phyloP scores from a whole-genome alignment of 768 basidiomycete genomes.

The Clitopilus hobsonii region DNA sequence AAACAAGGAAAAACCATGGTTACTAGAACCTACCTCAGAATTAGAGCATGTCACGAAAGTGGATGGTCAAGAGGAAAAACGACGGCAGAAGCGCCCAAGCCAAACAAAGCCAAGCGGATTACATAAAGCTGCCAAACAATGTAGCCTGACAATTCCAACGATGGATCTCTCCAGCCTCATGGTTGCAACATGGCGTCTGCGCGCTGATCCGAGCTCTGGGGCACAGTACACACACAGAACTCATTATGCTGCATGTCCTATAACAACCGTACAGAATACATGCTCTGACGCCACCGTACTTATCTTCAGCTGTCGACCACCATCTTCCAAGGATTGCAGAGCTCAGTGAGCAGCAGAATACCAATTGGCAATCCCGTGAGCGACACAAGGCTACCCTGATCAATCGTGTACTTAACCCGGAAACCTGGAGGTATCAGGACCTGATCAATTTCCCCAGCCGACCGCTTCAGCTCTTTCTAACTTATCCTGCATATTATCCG shows the following conservation, averaged over 20 bases:
- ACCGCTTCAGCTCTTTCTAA: background rate
- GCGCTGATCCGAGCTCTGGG: background rate
- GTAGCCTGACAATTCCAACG: background rate
- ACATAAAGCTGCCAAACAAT: background rate
- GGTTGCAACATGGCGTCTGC: slow-evolving; percentile 1
- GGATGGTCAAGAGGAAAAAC: background rate
- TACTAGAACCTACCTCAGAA: no score
- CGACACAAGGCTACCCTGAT: slow-evolving; percentile 25
- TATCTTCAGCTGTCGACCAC: background rate
- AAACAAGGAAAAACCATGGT: background rate
- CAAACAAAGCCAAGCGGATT: background rate
- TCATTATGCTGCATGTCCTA: background rate
- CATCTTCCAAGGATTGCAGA: slow-evolving; percentile 27
- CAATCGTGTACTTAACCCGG: slow-evolving; percentile 9
- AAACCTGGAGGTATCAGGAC: slow-evolving; percentile 5
- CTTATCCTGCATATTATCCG: slow-evolving; percentile 6
- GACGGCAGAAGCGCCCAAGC: background rate
- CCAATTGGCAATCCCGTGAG: slow-evolving; percentile 33
- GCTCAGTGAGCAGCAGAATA: slow-evolving; percentile 13
- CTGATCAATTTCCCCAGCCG: slow-evolving; percentile 1
- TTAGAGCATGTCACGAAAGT: background rate
- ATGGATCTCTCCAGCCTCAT: slow-evolving; percentile 1
- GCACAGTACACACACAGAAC: background rate
- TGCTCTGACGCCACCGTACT: background rate
- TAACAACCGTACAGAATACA: background rate